Evolutionary conservation across 1,139 yeast genomes (phyloP).

Genomic region (Candida smagusa): DNA sequence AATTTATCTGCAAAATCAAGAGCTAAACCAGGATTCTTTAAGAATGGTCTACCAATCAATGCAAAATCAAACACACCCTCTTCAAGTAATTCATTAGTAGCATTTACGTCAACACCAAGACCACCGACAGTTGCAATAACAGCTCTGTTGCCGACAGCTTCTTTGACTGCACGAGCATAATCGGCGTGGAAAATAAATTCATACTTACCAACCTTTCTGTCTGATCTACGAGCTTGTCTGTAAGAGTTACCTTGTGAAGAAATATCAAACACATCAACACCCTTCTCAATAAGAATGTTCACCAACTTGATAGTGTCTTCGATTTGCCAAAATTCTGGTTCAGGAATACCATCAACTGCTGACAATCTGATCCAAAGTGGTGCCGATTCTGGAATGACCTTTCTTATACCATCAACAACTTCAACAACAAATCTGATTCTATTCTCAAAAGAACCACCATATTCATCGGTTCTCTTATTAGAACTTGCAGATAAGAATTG

Average conservation of each 20-base stretch:
- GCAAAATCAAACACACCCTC: constrained; percentile 44
- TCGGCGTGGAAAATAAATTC: constrained; percentile 25
- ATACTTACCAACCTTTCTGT: neutral
- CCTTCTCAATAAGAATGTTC: constrained; percentile 37
- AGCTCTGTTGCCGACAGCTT: constrained; percentile 39
- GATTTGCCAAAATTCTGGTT: constrained; percentile 3
- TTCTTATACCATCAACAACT: constrained; percentile 41
- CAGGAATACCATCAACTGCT: constrained; percentile 6
- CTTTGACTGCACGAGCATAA: constrained; percentile 40
- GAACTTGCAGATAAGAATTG: constrained; percentile 47
- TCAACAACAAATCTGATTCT: constrained; percentile 58
- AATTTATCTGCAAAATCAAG: constrained; percentile 50
- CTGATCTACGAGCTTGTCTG: constrained; percentile 15
- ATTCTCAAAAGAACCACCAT: constrained; percentile 68
- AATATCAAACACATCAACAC: constrained; percentile 52
- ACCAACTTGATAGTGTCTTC: constrained; percentile 26
- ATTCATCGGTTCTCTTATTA: constrained; percentile 62
- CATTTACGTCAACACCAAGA: constrained; percentile 26
- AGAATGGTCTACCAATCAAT: constrained; percentile 43
- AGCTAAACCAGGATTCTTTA: constrained; percentile 48
- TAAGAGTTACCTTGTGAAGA: constrained; percentile 53
- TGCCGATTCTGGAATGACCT: constrained; percentile 26
- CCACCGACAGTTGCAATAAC: constrained; percentile 49
- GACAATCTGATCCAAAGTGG: constrained; percentile 31
- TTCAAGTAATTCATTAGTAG: constrained; percentile 37